These are phyloP conservation scores for Sporisorium sorghi DNA, from an alignment of 1,284 basidiomycete species.

Conservation along the genomic window DNA sequence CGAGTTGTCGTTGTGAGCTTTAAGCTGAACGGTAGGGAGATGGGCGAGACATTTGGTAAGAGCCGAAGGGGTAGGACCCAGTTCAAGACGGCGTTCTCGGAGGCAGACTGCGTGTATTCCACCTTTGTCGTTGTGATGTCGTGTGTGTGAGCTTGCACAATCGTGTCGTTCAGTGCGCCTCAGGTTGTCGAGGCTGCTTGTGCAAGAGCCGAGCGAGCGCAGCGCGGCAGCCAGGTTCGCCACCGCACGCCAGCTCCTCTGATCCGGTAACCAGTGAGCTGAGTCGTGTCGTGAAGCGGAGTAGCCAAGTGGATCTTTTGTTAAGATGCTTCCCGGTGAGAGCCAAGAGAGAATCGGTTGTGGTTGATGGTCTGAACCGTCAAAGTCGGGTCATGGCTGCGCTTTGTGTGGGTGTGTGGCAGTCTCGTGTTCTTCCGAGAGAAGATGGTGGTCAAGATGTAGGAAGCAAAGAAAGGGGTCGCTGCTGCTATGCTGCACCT, in stretches of 20 bases:
- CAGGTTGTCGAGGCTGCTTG: not conserved
- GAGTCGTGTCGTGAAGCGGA: not conserved
- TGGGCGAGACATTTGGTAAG: conserved; percentile 1
- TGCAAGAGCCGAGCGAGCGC: not conserved
- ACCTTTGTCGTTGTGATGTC: not conserved
- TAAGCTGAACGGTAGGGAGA: not conserved
- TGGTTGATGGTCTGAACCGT: not conserved
- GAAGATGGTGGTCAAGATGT: not conserved
- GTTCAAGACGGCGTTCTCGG: not conserved
- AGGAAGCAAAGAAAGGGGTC: not conserved
- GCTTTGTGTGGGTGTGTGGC: not conserved
- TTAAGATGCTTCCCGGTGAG: not conserved
- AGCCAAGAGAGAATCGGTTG: not conserved
- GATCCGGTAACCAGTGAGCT: no score
- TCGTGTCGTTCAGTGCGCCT: no score
- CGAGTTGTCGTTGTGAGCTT: not conserved
- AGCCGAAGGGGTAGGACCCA: not conserved
- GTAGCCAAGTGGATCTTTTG: not conserved
- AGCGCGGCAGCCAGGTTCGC: not conserved
- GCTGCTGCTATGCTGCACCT: no score
- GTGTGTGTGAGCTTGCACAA: no score
- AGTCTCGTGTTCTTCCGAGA: not conserved
- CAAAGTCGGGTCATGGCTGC: not conserved
- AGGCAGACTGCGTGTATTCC: not conserved
- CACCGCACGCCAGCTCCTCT: not conserved